Conservation (phyloP, 176 grass and related monocot genomes). For the Carex parvula region DNA sequence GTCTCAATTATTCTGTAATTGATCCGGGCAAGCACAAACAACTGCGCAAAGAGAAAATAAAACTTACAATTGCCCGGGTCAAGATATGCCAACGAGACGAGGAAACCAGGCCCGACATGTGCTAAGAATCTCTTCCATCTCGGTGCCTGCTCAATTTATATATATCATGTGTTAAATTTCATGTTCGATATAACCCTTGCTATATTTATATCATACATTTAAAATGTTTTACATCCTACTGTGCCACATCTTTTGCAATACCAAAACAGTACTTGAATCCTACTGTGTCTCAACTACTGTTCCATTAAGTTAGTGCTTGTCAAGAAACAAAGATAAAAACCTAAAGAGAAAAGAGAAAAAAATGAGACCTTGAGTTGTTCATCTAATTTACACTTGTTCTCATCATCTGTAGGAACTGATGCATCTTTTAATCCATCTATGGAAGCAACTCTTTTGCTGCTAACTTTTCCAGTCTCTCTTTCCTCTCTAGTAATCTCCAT, state of each 20-base stretch:
- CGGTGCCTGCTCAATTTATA: constrained; percentile 30
- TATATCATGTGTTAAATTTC: not conserved
- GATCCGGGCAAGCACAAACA: not conserved
- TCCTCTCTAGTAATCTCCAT: constrained; percentile 18
- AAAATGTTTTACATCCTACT: not conserved
- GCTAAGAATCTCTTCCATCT: constrained; percentile 61
- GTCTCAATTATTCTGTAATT: not conserved
- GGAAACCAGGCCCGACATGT: constrained; percentile 76
- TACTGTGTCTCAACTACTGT: not conserved
- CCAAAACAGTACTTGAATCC: not conserved
- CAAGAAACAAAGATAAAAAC: not conserved
- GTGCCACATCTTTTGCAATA: not conserved
- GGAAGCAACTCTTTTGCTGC: constrained; percentile 18
- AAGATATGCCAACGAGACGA: constrained; percentile 79
- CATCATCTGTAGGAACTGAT: not conserved
- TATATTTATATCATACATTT: not conserved
- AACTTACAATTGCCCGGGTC: constrained; percentile 74
- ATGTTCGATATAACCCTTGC: not conserved
- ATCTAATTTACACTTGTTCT: constrained; percentile 13
- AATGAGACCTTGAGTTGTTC: constrained; percentile 1
- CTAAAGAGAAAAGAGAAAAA: not conserved
- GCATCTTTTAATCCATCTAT: not conserved
- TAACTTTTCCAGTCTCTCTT: not conserved
- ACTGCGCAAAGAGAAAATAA: not conserved
- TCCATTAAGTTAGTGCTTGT: not conserved